Evolutionary conservation across 2,329 filamentous ascomycete genomes (phyloP).

Genomic region (Magnaporthales sp.): DNA sequence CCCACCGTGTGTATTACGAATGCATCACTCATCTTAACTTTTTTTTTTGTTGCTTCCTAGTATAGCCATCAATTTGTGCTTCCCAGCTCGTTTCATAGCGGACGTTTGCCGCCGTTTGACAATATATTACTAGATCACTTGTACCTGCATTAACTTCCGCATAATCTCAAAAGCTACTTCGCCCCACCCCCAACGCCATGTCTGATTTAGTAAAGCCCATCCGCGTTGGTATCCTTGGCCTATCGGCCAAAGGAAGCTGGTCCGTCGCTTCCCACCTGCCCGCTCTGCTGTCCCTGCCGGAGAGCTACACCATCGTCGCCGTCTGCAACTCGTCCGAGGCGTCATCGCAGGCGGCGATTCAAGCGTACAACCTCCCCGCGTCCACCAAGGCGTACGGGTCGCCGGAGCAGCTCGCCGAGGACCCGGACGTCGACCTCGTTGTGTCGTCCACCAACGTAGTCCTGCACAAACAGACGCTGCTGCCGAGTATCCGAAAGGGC

Average conservation of each 20-base stretch:
- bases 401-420: conserved; percentile 36
- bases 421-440: conserved; percentile 44
- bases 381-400: conserved; percentile 39
- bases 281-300: conserved; percentile 41
- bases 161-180: neutral
- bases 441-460: conserved; percentile 34
- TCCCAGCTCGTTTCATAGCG: neutral
- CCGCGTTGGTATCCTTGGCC: conserved; percentile 10
- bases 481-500: conserved; percentile 39
- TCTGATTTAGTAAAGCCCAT: neutral
- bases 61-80: neutral
- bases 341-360: conserved; percentile 31
- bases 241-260: conserved; percentile 10
- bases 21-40: neutral
- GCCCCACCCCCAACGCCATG: neutral
- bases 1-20: neutral
- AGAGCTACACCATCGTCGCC: conserved; percentile 40
- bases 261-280: conserved; percentile 41
- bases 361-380: conserved; percentile 28
- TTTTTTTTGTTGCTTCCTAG: neutral
- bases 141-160: neutral
- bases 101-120: neutral
- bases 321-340: conserved; percentile 41
- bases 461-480: conserved; percentile 34
- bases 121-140: neutral